phyloP scores from a whole-genome alignment of 306 rosid genomes.

The Hippophae tibetana region DNA sequence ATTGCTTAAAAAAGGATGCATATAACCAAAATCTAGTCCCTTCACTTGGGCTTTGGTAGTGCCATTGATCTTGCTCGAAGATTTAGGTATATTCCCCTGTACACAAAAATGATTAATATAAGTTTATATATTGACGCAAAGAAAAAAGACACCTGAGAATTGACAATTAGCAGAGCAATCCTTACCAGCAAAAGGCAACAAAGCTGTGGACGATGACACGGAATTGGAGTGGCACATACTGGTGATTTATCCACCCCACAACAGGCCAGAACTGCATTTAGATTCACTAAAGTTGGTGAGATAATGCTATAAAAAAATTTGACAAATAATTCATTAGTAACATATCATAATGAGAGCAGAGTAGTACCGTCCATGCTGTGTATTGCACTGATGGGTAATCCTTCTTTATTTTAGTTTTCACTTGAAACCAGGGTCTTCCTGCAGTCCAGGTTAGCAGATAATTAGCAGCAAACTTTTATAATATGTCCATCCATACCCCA shows the following conservation, averaged over 20 bases:
- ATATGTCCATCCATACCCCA: slow-evolving; percentile 5
- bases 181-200: slow-evolving; percentile 72
- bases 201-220: slow-evolving; percentile 79
- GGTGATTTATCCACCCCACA: slow-evolving; percentile 85
- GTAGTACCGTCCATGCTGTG: slow-evolving; percentile 77
- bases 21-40: background rate
- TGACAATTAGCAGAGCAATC: background rate
- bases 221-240: slow-evolving; percentile 73
- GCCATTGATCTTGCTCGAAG: slow-evolving; percentile 59
- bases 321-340: slow-evolving; percentile 3
- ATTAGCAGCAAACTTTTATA: slow-evolving; percentile 5
- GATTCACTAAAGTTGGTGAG: slow-evolving; percentile 16
- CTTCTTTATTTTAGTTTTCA: slow-evolving; percentile 77
- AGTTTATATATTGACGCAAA: slow-evolving; percentile 6
- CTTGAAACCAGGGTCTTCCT: slow-evolving; percentile 80
- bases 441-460: slow-evolving; percentile 22
- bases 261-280: slow-evolving; percentile 80
- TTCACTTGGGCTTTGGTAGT: slow-evolving; percentile 44
- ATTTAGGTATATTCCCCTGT: slow-evolving; percentile 87
- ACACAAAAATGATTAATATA: slow-evolving; percentile 4
- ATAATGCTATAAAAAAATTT: slow-evolving; percentile 5
- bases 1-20: background rate
- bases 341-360: slow-evolving; percentile 12
- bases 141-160: background rate
- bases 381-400: slow-evolving; percentile 73